These are phyloP conservation scores for Poronia punctata DNA, from an alignment of 495 filamentous ascomycete species.

Conservation along the genomic window DNA sequence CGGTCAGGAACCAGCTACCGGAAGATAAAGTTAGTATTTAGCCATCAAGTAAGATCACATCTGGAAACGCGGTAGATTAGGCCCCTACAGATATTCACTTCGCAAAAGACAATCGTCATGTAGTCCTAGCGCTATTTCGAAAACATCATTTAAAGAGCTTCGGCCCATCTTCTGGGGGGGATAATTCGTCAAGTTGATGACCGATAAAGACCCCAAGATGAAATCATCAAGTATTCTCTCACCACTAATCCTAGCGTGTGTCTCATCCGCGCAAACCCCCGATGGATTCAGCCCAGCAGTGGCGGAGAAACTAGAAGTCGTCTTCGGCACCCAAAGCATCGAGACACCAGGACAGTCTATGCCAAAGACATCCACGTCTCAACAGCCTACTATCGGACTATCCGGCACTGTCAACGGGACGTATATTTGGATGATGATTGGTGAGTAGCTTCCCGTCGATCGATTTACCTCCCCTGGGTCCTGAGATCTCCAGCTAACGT, in stretches of 20 bases:
- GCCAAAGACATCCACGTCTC: constrained; percentile 32
- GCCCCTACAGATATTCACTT: neutral
- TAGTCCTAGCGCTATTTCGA: too few relatives aligned
- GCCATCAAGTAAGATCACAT: constrained; percentile 2
- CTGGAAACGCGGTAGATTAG: neutral
- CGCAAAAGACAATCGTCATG: too few relatives aligned
- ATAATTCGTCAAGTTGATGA: neutral
- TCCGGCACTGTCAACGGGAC: constrained; percentile 28
- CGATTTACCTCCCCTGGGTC: neutral
- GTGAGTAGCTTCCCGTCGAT: constrained; percentile 22
- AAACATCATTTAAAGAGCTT: constrained; percentile 2
- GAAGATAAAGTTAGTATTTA: constrained; percentile 4
- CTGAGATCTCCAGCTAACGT: neutral
- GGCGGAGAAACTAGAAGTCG: constrained; percentile 34
- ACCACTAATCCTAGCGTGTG: constrained; percentile 14
- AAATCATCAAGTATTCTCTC: constrained; percentile 17
- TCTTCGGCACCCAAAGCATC: constrained; percentile 34
- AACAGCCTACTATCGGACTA: constrained; percentile 36
- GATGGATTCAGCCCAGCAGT: constrained; percentile 34
- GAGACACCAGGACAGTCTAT: constrained; percentile 31
- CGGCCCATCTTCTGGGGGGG: neutral
- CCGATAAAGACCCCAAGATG: constrained; percentile 12
- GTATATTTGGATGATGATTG: constrained; percentile 42
- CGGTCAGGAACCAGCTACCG: neutral
- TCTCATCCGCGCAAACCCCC: constrained; percentile 34